Evolutionary conservation across 2,329 filamentous ascomycete species (phyloP), one percentile per base, ranked within the genome.

Genomic region (Cladosporium sp.): DNA sequence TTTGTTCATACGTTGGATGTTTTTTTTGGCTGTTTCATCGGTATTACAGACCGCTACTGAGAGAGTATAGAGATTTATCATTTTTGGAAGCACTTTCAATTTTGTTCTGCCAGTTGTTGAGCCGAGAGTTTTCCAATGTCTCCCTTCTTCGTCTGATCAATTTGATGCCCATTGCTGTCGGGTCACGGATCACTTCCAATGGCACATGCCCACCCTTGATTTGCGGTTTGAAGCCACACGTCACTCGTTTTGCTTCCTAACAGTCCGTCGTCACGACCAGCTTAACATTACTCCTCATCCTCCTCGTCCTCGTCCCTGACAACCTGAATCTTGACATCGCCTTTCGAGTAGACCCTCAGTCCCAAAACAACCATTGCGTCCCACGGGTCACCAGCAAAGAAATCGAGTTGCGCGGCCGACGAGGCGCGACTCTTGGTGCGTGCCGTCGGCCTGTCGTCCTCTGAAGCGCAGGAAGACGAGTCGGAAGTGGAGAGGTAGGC

Each of bases 281-380:
- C 18, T n/a, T 30, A 53, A n/a, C n/a, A n/a, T n/a, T n/a, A n/a
- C 14, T 53, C 49, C 5, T 16, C 23, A 18, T 49, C 30, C 7
- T 26, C 21, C 48, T 46, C 48, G 5, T 54, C 30, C 1, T 30
- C 48, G 16, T 46, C 49, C 16, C 30, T 63, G 6, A 54, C 23
- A 14, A 87, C 84, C 67, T 83, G 79, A 21, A 88, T 80, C 3
- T 77, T 80, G 39, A 87, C 79, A 30, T 79, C 78, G 0, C 85
- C 82, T 66, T 84, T 81, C 60, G 81, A 83, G 70, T 86, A 88
- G 0, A 88, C 85, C 6, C 85, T 78, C 32, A 88, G 73, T 0
- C 86, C 86, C 5, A 88, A 81, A 18, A 88, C 85, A 67, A 84
- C 86, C 0, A 87, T 80, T 0, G 86, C 86, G 70, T 88, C 87